Evolutionary conservation across 306 rosid genomes (phyloP), one percentile per base, ranked within the genome.

Genomic region (Prunus fruticosa): DNA sequence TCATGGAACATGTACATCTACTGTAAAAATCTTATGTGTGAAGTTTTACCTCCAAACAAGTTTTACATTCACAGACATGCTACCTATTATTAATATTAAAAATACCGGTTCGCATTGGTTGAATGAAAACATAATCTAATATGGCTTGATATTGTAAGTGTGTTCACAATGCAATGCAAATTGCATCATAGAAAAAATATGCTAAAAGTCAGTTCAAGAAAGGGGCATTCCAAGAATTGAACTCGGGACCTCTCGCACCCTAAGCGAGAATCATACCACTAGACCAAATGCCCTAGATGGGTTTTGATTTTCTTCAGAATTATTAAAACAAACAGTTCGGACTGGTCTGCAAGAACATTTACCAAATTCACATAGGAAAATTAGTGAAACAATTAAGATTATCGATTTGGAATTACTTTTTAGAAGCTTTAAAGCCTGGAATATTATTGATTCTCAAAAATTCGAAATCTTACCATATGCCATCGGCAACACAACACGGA

Each of bases 221-320:
- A 0, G 76, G 30, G 76, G 66, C 53, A 56, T 54, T 72, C 65
- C 38, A 53, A 56, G 76, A 72, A 54, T 72, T 72, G 53, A 72
- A 72, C 65, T 56, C 65, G 23, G 38, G 64, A 72, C 65, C 77
- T 60, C 68, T 73, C 57, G 68, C 77, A 60, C 45, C 56, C 77
- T 73, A 72, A 57, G 76, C 67, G 18, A 72, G 67, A 72, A 72
- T 72, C 43, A 23, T 72, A 72, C 67, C 76, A 72, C 76, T 57
- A 60, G 77, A 68, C 71, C 69, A 73, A 73, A 73, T 73, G 77
- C 69, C 69, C 68, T 25, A 1, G 1, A 0, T 41, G 5, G 43
- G 6, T 27, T 16, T 1, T 18, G 1, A 38, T 8, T 0, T 25
- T 2, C 11, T 3, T 60, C 0, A 25, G 43, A 0, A 38, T 7